Evolutionary conservation across 768 basidiomycete genomes (phyloP), one percentile per base, ranked within the genome.

Genomic region (Suillus alpinus): DNA sequence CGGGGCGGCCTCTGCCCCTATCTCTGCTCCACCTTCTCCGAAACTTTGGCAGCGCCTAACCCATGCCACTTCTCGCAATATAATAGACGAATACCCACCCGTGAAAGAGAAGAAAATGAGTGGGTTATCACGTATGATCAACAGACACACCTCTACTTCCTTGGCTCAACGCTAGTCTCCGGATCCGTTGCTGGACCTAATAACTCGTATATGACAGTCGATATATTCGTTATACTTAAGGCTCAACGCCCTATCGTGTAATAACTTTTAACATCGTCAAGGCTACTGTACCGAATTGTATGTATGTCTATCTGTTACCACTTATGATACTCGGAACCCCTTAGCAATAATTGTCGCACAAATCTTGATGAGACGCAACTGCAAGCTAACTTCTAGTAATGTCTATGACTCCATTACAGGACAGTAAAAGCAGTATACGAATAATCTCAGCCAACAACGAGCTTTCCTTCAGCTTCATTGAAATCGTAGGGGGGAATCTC

Each of bases 401-500:
- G 44, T 66, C 59, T 55, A 59, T 62, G 61, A 55, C 47, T 50
- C 64, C 56, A 66, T 62, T 62, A 68, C 72, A 65, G 29, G 18
- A 49, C 52, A 62, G 63, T 63, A 66, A 52, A 56, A 53, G 57
- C 63, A 23, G 53, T 29, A 52, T 36, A 49, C 16, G 20, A 39
- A 39, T 4, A 9, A 55, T 55, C 60, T 60, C 81, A 97, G 81
- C 95, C 95, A 72, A 97, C 84, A 72, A 94, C 70, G 63, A 97
- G 78, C 78, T 96, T 96, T 69, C 83, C 86, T 63, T 95, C 93
- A 47, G 78, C 90, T 37, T 95, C 94, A 69, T 86, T 89, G 83
- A 97, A 88, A 66, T 89, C 87, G 74, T 97, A 88, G 58, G 81
- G 82, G 62, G 95, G 95, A 61, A 99, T 83, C 76, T 98, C 96